phyloP scores from a whole-genome alignment of 176 grass and related monocot genomes.

The Zoysia japonica region DNA sequence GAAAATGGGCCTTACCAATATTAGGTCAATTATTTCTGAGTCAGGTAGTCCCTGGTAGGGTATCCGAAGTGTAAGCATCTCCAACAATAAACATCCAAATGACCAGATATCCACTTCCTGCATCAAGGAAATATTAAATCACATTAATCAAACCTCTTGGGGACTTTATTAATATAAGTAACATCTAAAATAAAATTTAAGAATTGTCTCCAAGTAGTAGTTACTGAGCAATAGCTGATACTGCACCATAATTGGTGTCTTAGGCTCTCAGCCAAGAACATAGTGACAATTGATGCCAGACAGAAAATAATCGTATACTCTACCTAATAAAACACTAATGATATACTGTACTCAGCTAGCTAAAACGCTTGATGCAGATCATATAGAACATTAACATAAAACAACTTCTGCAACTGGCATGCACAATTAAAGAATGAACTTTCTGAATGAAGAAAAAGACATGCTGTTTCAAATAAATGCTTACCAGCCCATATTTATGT shows the following conservation, averaged over 20 bases:
- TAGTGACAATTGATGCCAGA: conserved; percentile 1
- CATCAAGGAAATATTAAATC: conserved; percentile 27
- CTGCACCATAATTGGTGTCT: conserved; percentile 4
- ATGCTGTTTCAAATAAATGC: conserved; percentile 7
- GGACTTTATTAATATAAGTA: background rate
- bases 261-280: background rate
- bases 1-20: conserved; percentile 53
- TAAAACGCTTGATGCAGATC: conserved; percentile 1
- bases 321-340: no score
- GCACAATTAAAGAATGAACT: background rate
- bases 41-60: conserved; percentile 77
- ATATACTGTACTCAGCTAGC: background rate
- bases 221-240: background rate
- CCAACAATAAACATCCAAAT: conserved; percentile 87
- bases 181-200: background rate
- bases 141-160: background rate
- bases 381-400: conserved; percentile 1
- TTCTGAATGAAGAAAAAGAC: background rate
- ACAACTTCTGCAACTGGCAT: conserved; percentile 5
- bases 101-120: conserved; percentile 99
- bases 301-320: background rate
- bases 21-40: conserved; percentile 75
- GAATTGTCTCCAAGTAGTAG: background rate
- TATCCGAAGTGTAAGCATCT: conserved; percentile 79
- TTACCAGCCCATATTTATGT: conserved; percentile 87